Base-by-base conservation (phyloP, 345 rosid species). In the Lumnitzera racemosa region DNA sequence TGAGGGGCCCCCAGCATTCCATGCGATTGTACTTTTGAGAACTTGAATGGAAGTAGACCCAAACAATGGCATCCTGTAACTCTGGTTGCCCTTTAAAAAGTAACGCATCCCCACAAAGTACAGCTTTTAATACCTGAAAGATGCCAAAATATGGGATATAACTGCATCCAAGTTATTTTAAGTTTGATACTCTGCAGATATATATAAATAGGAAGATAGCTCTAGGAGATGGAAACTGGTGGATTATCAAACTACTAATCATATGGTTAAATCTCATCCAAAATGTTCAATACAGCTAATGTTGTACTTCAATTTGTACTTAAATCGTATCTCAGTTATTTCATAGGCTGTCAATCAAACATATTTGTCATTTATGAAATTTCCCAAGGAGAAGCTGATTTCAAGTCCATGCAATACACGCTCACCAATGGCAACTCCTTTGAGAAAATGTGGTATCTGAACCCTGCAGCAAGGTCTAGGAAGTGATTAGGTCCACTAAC, bases 381-480 rank as follows among this genome's bases (percentile, higher is more conserved):
- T 36, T 36, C 10, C 7, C 10, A 4, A 36, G 7, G 9, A 36
- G 43, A 36, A 36, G 9, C 7, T 36, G 11, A 36, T 36, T 36
- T 23, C 43, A 13, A 43, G 24, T 62, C 24, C 11, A 5, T 20
- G 53, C 48, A 8, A 62, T 15, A 12, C 24, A 68, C 55, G 74
- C 72, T 72, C 74, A 91, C 96, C 90, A 91, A 67, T 72, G 95
- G 96, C 71, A 87, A 68, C 59, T 91, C 96, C 77, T 91, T 91
- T 65, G 96, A 81, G 81, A 91, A 91, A 13, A 91, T 91, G 59
- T 83, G 95, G 75, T 91, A 91, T 66, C 98, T 77, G 50, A 91
- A 76, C 77, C 87, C 96, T 0, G 98, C 98, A 61, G 89, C 88
- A 49, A 89, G 74, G 69, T 91, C 92, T 48, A 76, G 65, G 65